Evolutionary conservation across 352 stramenopile genomes (phyloP).

Genomic region (Pythium brachiatum): DNA sequence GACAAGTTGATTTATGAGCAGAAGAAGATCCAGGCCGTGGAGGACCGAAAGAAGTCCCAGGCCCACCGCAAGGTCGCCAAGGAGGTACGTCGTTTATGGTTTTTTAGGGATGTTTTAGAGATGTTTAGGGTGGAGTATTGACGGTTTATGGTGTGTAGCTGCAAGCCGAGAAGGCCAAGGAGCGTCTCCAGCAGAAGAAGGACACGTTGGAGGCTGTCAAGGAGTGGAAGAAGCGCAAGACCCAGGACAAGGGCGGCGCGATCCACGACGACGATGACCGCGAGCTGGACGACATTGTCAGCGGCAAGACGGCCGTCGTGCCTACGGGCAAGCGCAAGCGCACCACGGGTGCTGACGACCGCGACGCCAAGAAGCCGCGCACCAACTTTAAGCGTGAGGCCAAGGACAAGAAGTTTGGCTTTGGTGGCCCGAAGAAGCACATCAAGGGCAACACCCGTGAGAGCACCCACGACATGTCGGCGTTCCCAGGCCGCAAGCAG

Average conservation of each 20-base stretch:
- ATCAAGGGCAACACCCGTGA: constrained; percentile 80
- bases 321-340: constrained; percentile 48
- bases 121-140: background rate
- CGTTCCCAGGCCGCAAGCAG: constrained; percentile 45
- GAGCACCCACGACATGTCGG: constrained; percentile 77
- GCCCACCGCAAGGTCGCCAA: constrained; percentile 96
- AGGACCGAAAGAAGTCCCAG: constrained; percentile 97
- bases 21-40: constrained; percentile 98
- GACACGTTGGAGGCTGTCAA: constrained; percentile 85
- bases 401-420: constrained; percentile 84
- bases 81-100: constrained; percentile 76
- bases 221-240: constrained; percentile 87
- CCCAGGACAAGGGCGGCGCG: constrained; percentile 59
- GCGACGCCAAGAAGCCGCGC: constrained; percentile 59
- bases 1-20: constrained; percentile 99
- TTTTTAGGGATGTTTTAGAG: no score
- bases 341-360: constrained; percentile 20
- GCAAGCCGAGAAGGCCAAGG: constrained; percentile 82
- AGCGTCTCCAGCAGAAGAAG: constrained; percentile 84
- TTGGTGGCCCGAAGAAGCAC: constrained; percentile 73
- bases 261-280: constrained; percentile 62
- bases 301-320: constrained; percentile 47
- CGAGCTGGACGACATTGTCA: constrained; percentile 65
- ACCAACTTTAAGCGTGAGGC: constrained; percentile 67
- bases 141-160: constrained; percentile 20